These are phyloP conservation scores for Colletotrichum coccodes DNA, from an alignment of 2,329 filamentous ascomycete genomes.

Conservation along the genomic window DNA sequence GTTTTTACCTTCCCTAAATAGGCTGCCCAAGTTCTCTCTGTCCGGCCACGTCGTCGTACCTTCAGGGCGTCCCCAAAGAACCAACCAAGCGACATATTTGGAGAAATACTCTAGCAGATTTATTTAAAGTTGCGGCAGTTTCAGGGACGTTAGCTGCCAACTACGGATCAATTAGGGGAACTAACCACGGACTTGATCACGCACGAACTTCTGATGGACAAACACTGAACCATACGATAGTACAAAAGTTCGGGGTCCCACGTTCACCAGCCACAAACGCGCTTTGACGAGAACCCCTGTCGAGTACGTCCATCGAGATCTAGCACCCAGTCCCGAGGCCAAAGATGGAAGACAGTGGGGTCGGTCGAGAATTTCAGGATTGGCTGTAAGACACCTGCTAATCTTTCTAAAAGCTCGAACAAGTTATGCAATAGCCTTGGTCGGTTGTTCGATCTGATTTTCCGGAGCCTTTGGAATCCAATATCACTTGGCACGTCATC, in stretches of 20 bases:
- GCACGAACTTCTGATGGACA: no score
- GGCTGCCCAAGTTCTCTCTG: not conserved
- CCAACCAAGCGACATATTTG: not conserved
- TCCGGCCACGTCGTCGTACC: not conserved
- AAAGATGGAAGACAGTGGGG: not conserved
- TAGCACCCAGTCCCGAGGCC: not conserved
- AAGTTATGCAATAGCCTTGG: not conserved
- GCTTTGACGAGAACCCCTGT: not conserved
- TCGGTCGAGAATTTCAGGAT: not conserved
- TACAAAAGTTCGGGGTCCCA: not conserved
- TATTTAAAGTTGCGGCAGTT: not conserved
- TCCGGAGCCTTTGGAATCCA: not conserved
- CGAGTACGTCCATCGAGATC: conserved; percentile 8
- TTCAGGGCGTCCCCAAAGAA: not conserved
- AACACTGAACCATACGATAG: not conserved
- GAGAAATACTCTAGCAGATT: not conserved
- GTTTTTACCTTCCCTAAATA: not conserved
- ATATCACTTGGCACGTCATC: not conserved
- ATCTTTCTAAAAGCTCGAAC: not conserved
- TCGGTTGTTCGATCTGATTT: not conserved
- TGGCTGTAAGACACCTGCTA: not conserved
- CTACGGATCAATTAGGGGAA: not conserved
- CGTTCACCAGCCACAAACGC: not conserved
- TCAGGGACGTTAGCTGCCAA: not conserved
- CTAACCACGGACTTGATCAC: no score